Evolutionary conservation across 441 rosid genomes (phyloP).

Genomic region (Eutrema salsugineum): DNA sequence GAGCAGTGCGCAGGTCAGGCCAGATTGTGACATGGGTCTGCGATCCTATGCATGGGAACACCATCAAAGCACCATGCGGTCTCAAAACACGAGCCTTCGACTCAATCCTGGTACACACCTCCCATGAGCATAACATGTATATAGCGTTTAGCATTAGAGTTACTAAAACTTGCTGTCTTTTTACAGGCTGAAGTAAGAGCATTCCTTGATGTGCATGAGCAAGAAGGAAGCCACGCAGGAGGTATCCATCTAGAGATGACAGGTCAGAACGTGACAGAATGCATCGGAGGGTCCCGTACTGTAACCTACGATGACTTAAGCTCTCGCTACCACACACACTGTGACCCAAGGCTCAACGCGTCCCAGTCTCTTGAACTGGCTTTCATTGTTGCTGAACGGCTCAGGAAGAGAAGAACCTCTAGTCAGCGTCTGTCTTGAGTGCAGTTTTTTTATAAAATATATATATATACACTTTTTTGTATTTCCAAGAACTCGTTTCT

Average conservation of each 20-base stretch:
- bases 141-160: neutral
- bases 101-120: slow-evolving; percentile 60
- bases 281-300: slow-evolving; percentile 79
- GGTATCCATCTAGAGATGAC: slow-evolving; percentile 83
- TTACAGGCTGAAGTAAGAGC: slow-evolving; percentile 66
- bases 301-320: slow-evolving; percentile 62
- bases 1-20: slow-evolving; percentile 72
- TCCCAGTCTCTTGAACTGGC: slow-evolving; percentile 71
- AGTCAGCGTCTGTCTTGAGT: slow-evolving; percentile 34
- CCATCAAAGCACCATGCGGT: slow-evolving; percentile 86
- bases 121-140: neutral
- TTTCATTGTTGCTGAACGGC: slow-evolving; percentile 65
- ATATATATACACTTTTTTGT: slow-evolving; percentile 9
- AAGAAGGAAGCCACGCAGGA: slow-evolving; percentile 81
- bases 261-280: slow-evolving; percentile 76
- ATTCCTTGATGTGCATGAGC: slow-evolving; percentile 79
- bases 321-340: slow-evolving; percentile 75
- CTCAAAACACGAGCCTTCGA: slow-evolving; percentile 84
- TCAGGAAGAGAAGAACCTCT: slow-evolving; percentile 58
- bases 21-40: slow-evolving; percentile 86
- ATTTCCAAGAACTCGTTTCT: neutral
- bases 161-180: neutral
- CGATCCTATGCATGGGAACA: slow-evolving; percentile 93
- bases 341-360: slow-evolving; percentile 75
- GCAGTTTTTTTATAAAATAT: neutral